A percentile compares a stretch with the other conserved stretches of the same genome.
phyloP scores from a whole-genome alignment of 2,329 filamentous ascomycete species.

The Passalora sequoiae region DNA sequence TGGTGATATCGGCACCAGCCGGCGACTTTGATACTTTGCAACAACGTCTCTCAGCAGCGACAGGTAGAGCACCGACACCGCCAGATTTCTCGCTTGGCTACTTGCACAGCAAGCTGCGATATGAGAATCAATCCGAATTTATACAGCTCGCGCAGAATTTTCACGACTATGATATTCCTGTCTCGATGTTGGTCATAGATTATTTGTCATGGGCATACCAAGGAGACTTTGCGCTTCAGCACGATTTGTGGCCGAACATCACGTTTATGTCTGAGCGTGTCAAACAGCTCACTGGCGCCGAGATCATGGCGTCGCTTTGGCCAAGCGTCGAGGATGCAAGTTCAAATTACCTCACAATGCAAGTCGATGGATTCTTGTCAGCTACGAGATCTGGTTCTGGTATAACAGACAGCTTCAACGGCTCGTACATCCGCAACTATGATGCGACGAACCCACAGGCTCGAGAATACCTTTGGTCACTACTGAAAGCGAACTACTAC shows the following conservation, averaged over 20 bases:
- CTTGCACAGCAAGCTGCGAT: slow-evolving; percentile 31
- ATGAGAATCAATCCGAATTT: slow-evolving; percentile 32
- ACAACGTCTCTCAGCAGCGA: slow-evolving; percentile 25
- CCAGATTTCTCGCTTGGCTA: slow-evolving; percentile 32
- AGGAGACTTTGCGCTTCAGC: slow-evolving; percentile 31
- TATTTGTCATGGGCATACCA: slow-evolving; percentile 32
- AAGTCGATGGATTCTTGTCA: slow-evolving; percentile 25
- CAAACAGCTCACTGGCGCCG: slow-evolving; percentile 32
- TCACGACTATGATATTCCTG: slow-evolving; percentile 28
- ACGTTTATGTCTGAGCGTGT: slow-evolving; percentile 26
- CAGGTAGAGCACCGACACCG: slow-evolving; percentile 29
- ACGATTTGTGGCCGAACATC: slow-evolving; percentile 30
- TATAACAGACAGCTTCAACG: slow-evolving; percentile 31
- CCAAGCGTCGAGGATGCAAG: slow-evolving; percentile 30
- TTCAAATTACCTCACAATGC: slow-evolving; percentile 29
- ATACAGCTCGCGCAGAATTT: slow-evolving; percentile 30
- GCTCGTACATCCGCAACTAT: slow-evolving; percentile 30
- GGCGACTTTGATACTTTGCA: slow-evolving; percentile 32
- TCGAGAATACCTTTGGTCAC: slow-evolving; percentile 30
- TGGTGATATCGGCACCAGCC: slow-evolving; percentile 25
- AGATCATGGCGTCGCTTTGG: slow-evolving; percentile 34
- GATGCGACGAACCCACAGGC: slow-evolving; percentile 32
- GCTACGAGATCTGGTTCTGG: slow-evolving; percentile 29
- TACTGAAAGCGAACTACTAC: slow-evolving; percentile 30
- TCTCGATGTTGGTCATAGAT: slow-evolving; percentile 32